phyloP scores from a whole-genome alignment of 495 filamentous ascomycete species.

The Penicillium coprophilum region DNA sequence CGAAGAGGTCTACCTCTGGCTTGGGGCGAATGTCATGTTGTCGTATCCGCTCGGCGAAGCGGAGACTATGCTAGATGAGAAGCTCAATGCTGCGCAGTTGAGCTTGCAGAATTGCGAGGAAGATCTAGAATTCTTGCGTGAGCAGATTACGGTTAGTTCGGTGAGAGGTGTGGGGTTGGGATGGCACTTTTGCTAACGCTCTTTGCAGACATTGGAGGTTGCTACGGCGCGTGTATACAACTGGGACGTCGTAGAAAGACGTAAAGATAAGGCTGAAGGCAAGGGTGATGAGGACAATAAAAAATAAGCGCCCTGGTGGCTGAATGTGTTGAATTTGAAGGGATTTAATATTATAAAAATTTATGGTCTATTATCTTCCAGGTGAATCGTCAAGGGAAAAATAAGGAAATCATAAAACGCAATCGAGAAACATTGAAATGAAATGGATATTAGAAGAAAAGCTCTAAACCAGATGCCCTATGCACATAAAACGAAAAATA shows the following conservation, averaged over 20 bases:
- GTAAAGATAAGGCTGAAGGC: conserved; percentile 78
- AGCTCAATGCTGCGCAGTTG: conserved; percentile 73
- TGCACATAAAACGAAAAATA: conserved; percentile 11
- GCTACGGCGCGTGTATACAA: conserved; percentile 97
- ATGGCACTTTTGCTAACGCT: conserved; percentile 1
- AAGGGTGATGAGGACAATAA: conserved; percentile 47
- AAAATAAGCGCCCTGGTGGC: conserved; percentile 23
- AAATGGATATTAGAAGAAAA: conserved; percentile 9
- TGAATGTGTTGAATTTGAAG: conserved; percentile 13
- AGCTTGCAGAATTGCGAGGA: conserved; percentile 87
- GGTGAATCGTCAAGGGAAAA: not conserved
- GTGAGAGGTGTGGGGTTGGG: not conserved
- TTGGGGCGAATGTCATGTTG: conserved; percentile 98
- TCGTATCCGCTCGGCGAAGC: conserved; percentile 90
- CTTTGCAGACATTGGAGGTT: conserved; percentile 83
- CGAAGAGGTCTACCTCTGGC: conserved; percentile 95
- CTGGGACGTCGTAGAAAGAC: conserved; percentile 91
- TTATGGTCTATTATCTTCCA: conserved; percentile 8
- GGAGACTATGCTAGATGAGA: conserved; percentile 71
- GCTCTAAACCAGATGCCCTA: not conserved
- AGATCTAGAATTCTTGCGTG: conserved; percentile 91
- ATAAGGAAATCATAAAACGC: not conserved
- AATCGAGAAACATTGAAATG: not conserved
- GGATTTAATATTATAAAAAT: conserved; percentile 14
- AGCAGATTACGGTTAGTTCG: conserved; percentile 85